phyloP scores from a whole-genome alignment of 331 rosid species.

The Dryas integrifolia region DNA sequence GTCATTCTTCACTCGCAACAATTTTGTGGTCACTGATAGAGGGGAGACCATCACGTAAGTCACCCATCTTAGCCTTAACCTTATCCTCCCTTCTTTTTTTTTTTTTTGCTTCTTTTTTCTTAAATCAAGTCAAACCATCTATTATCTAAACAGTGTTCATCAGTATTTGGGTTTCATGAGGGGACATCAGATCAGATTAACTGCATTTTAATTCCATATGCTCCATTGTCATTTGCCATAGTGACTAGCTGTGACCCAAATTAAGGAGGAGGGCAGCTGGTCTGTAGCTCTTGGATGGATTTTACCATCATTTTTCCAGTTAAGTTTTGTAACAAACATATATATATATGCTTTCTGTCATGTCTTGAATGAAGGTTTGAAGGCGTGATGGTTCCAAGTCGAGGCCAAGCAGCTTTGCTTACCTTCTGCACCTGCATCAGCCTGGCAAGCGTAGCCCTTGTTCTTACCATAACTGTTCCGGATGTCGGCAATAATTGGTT shows the following conservation, averaged over 20 bases:
- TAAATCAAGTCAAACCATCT: too few relatives aligned
- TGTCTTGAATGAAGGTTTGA: constrained; percentile 60
- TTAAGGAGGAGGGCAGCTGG: not conserved
- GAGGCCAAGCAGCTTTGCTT: constrained; percentile 81
- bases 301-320: too few relatives aligned
- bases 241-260: too few relatives aligned
- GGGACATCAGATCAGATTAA: too few relatives aligned
- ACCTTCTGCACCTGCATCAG: constrained; percentile 88
- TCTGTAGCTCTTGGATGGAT: too few relatives aligned
- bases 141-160: too few relatives aligned
- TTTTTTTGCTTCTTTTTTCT: not conserved
- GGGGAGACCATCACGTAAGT: constrained; percentile 82
- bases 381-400: constrained; percentile 75
- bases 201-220: too few relatives aligned
- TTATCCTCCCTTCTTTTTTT: not conserved
- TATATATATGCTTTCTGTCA: not conserved
- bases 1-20: constrained; percentile 80
- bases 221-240: too few relatives aligned
- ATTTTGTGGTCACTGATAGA: constrained; percentile 59
- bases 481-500: constrained; percentile 85
- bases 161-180: too few relatives aligned
- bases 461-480: constrained; percentile 72
- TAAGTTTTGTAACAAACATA: not conserved
- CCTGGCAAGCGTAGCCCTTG: constrained; percentile 80
- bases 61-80: not conserved